Evolutionary conservation across 2,329 filamentous ascomycete species (phyloP).

Genomic region (Penicillium sp.): DNA sequence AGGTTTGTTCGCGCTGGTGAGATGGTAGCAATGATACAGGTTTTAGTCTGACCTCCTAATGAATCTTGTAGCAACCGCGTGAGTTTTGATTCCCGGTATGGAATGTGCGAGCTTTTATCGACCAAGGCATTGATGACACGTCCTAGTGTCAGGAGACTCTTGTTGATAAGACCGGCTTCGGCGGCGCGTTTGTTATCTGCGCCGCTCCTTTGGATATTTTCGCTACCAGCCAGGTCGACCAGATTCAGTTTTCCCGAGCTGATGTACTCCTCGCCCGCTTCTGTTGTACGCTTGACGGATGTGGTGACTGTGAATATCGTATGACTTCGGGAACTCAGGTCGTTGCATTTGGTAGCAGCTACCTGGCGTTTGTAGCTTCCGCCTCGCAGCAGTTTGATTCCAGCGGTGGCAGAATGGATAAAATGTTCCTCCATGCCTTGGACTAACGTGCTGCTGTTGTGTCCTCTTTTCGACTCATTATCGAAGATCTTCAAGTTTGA

Average conservation of each 20-base stretch:
- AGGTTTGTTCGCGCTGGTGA: conserved; percentile 93
- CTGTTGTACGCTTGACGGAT: conserved; percentile 75
- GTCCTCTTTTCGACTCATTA: conserved; percentile 71
- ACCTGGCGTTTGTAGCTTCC: conserved; percentile 94
- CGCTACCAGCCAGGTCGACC: conserved; percentile 92
- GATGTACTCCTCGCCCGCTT: conserved; percentile 84
- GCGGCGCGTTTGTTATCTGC: conserved; percentile 97
- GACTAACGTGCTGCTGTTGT: conserved; percentile 72
- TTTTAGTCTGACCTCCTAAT: conserved; percentile 90
- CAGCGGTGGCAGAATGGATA: conserved; percentile 77
- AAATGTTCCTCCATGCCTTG: conserved; percentile 98
- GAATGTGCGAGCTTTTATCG: conserved; percentile 84
- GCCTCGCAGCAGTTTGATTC: conserved; percentile 81
- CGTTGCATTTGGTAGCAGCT: conserved; percentile 99
- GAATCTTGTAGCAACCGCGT: conserved; percentile 95
- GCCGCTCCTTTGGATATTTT: conserved; percentile 95
- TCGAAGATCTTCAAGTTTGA: conserved; percentile 94
- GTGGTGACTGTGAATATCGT: conserved; percentile 96
- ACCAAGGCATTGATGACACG: conserved; percentile 97
- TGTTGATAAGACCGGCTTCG: conserved; percentile 96
- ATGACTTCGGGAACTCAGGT: conserved; percentile 93
- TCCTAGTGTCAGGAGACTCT: conserved; percentile 88
- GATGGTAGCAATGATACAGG: conserved; percentile 95
- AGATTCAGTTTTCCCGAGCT: conserved; percentile 92
- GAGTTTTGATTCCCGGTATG: conserved; percentile 88